Percentiles rank a stretch among this genome's conserved stretches.
Evolutionary conservation across 345 rosid genomes (phyloP).

Genomic region (Syzygium oleosum): DNA sequence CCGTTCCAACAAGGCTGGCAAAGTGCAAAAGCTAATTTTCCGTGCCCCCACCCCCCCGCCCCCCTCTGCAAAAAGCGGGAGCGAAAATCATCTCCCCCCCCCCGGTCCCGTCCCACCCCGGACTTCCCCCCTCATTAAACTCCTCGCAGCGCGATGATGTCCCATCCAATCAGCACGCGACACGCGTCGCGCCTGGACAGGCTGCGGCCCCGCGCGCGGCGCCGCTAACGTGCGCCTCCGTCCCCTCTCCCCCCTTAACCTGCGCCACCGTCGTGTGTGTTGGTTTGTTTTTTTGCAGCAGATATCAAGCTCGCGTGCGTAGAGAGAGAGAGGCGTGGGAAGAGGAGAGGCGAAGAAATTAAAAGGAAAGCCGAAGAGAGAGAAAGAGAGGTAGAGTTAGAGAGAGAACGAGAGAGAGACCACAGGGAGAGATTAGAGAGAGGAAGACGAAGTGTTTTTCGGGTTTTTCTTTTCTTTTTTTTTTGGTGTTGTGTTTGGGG

Average conservation of each 20-base stretch:
- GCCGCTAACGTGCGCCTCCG: neutral
- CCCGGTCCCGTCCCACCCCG: neutral
- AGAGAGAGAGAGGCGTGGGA: neutral
- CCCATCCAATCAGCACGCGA: neutral
- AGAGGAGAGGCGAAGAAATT: conserved; percentile 8
- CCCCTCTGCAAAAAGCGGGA: neutral
- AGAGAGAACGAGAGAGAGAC: neutral
- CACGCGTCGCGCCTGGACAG: neutral
- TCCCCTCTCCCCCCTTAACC: neutral
- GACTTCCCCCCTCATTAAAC: neutral
- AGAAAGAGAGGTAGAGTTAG: neutral
- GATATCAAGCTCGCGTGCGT: neutral
- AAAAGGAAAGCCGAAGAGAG: conserved; percentile 3
- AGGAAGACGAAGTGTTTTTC: neutral
- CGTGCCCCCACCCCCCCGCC: no score
- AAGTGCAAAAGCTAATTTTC: neutral
- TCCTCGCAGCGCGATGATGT: neutral
- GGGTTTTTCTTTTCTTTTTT: neutral
- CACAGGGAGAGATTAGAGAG: neutral
- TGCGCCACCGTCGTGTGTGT: conserved; percentile 12
- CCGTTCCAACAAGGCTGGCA: neutral
- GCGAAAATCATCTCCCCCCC: neutral
- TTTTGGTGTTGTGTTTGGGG: neutral
- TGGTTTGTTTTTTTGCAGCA: neutral
- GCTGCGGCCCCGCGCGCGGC: neutral